Evolutionary conservation across 2,329 filamentous ascomycete genomes (phyloP).

Genomic region (Colletotrichum nymphaeae): DNA sequence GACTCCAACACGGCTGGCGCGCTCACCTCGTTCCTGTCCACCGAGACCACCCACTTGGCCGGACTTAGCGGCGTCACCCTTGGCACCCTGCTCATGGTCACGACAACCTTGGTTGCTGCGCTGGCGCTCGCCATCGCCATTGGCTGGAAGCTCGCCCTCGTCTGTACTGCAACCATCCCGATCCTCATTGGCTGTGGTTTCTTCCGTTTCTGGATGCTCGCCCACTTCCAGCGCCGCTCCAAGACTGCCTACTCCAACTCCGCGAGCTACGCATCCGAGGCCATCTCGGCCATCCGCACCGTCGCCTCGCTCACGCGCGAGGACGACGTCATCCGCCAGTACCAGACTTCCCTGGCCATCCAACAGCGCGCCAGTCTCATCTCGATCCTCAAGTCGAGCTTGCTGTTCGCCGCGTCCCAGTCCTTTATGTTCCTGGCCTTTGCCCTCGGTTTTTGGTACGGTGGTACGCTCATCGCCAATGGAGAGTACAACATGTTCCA

Average conservation of each 20-base stretch:
- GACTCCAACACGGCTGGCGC: conserved; percentile 92
- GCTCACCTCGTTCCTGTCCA: conserved; percentile 88
- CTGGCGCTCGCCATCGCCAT: conserved; percentile 77
- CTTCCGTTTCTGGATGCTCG: conserved; percentile 86
- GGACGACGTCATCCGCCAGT: conserved; percentile 79
- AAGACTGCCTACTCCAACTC: conserved; percentile 84
- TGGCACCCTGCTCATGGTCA: conserved; percentile 84
- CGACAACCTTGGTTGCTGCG: conserved; percentile 82
- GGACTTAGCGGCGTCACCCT: conserved; percentile 90
- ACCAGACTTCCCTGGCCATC: conserved; percentile 72
- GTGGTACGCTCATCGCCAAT: conserved; percentile 78
- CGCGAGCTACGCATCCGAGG: conserved; percentile 91
- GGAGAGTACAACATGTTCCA: conserved; percentile 82
- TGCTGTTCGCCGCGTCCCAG: conserved; percentile 86
- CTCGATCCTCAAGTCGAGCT: conserved; percentile 81
- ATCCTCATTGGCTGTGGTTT: conserved; percentile 85
- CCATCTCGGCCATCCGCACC: conserved; percentile 92
- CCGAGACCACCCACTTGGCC: conserved; percentile 88
- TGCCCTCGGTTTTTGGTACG: conserved; percentile 94
- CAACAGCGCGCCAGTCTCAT: conserved; percentile 77
- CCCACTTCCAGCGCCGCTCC: conserved; percentile 81
- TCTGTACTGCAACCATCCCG: conserved; percentile 83
- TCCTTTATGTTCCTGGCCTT: conserved; percentile 86
- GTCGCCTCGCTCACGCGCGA: conserved; percentile 93
- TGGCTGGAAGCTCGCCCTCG: conserved; percentile 89